Evolutionary conservation across 2,329 filamentous ascomycete genomes (phyloP).

Genomic region (Talaromyces sp.): DNA sequence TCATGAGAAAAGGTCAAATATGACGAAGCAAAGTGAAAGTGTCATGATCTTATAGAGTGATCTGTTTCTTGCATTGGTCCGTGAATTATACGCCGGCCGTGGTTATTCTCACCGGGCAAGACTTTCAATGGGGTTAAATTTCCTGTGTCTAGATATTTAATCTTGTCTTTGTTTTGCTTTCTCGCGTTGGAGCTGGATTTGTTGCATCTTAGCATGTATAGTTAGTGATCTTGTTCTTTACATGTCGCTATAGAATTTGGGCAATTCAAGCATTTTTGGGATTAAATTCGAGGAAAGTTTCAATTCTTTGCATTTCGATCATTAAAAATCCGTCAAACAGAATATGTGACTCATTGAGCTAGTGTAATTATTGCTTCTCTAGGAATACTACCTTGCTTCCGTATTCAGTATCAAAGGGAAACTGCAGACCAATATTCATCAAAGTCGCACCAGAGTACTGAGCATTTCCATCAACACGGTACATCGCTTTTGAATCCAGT

Average conservation of each 20-base stretch:
- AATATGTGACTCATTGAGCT: no score
- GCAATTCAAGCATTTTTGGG: neutral
- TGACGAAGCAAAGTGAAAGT: no score
- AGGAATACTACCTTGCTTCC: conserved; percentile 61
- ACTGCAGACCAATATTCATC: conserved; percentile 65
- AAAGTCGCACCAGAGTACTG: conserved; percentile 61
- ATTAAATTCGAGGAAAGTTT: no score
- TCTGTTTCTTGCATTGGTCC: no score
- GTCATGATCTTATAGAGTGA: no score
- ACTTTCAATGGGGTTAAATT: neutral
- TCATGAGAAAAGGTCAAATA: neutral
- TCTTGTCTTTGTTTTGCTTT: neutral
- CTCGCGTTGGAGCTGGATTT: neutral
- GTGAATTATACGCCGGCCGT: neutral
- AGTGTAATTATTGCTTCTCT: conserved; percentile 44
- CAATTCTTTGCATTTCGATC: no score
- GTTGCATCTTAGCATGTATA: neutral
- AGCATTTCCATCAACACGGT: conserved; percentile 56
- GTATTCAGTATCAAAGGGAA: conserved; percentile 56
- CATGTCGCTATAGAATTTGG: neutral
- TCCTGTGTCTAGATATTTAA: neutral
- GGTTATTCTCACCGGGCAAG: neutral
- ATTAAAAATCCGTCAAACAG: neutral
- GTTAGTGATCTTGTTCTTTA: neutral
- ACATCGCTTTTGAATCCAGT: conserved; percentile 57